These are phyloP conservation scores for Saccharomycopsis sp. DNA, from an alignment of 805 yeast species.

Conservation along the genomic window DNA sequence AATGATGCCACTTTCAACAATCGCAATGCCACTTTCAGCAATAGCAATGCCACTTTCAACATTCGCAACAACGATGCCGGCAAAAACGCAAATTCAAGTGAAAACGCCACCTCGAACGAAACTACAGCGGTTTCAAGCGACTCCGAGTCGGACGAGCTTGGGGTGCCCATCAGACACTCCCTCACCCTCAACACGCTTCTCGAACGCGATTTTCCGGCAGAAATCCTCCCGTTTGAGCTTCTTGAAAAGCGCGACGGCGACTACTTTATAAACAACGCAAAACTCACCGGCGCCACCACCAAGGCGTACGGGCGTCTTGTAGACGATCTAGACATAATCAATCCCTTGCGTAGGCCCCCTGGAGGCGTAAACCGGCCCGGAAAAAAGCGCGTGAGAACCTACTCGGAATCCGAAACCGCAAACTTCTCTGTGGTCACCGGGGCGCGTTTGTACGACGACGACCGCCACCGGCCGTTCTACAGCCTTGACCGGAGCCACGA, in stretches of 20 bases:
- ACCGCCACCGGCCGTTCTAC: slow-evolving; percentile 39
- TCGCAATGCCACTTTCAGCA: too few relatives aligned
- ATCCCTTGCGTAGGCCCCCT: too few relatives aligned
- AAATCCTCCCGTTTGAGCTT: slow-evolving; percentile 20
- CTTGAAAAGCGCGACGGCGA: slow-evolving; percentile 19
- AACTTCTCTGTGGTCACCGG: slow-evolving; percentile 53
- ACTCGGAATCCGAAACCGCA: slow-evolving; percentile 58
- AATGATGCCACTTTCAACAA: too few relatives aligned
- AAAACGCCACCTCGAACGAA: background rate
- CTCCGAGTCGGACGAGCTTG: background rate
- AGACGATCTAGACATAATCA: slow-evolving; percentile 9
- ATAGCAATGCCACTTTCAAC: background rate
- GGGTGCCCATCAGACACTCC: background rate
- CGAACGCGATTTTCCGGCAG: slow-evolving; percentile 22
- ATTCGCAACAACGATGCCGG: background rate
- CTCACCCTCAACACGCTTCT: slow-evolving; percentile 10
- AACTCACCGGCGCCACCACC: background rate
- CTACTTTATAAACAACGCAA: slow-evolving; percentile 14
- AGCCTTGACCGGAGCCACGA: slow-evolving; percentile 16
- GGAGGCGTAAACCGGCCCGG: slow-evolving; percentile 4
- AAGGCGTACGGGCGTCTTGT: slow-evolving; percentile 13
- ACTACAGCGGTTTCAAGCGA: background rate
- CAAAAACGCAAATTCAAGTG: background rate
- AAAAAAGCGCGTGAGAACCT: slow-evolving; percentile 33
- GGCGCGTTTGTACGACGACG: slow-evolving; percentile 47